Evolutionary conservation across 2,329 filamentous ascomycete species (phyloP), one percentile per base, ranked within the genome.

Genomic region (Colletotrichum musicola): DNA sequence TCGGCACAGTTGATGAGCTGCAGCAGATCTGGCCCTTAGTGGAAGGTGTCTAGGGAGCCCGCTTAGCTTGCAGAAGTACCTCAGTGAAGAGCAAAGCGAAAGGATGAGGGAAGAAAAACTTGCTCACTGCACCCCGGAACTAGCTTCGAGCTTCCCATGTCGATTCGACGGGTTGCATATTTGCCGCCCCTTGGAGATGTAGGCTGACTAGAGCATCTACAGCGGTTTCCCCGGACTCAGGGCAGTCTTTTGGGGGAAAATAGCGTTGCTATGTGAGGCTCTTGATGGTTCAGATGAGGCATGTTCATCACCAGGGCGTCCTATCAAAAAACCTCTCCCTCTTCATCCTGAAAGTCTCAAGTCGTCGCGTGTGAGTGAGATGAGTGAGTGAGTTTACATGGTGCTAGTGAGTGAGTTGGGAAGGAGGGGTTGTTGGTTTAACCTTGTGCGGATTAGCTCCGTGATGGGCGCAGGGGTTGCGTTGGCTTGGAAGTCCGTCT

Each of bases 381-480:
- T 42, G 49, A 3, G 20, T 25, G 20, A 12, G 20, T 50, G 47
- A 50, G n/a, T n/a, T 20, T 12, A 5, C 18, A 20, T 4, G 4
- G 47, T 10, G 7, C 6, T 20, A 22, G 54, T 47, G 46, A 10
- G 30, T 13, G 46, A 9, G 35, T 42, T 42, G 49, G 2, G 20
- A 12, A 13, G 18, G 47, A 14, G 30, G 55, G 64, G 65, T 60
- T 65, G 40, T 49, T 42, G 50, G 38, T 53, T 55, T 68, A 65
- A 65, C 65, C 65, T 60, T 60, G 49, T 44, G 50, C 49, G 62
- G 65, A 55, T 59, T 68, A 68, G 65, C 65, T 64, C 50, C 3
- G n/a, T 9, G 65, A 68, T 65, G 42, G 18, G 65, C 49, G 49
- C 62, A 68, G 65, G 64, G 65, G 35, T 25, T 14, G 30, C 50